A percentile compares a stretch with the other conserved stretches of the same genome.
Conservation (phyloP, 2,329 filamentous ascomycete genomes). For the Aspergillus brasiliensis region DNA sequence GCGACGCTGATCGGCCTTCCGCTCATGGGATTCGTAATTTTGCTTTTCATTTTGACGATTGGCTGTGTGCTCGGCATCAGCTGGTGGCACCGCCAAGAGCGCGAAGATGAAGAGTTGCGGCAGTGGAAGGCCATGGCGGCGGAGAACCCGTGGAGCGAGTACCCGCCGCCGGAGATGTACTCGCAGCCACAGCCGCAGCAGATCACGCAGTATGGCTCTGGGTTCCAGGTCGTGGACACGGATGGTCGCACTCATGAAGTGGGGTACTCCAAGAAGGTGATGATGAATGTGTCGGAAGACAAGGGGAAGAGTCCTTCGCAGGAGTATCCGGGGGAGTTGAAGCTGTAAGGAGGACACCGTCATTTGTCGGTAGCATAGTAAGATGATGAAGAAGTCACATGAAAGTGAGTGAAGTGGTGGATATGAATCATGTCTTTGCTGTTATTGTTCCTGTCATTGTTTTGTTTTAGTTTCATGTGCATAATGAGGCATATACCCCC, state of each 20-base stretch:
- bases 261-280: slow-evolving; percentile 11
- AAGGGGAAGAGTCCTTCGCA: slow-evolving; percentile 8
- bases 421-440: not conserved
- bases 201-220: slow-evolving; percentile 14
- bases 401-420: not conserved
- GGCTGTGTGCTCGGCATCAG: slow-evolving; percentile 49
- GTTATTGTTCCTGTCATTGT: not conserved
- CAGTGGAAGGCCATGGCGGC: slow-evolving; percentile 5
- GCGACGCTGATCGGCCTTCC: slow-evolving; percentile 47
- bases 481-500: slow-evolving; percentile 1
- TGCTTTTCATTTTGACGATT: slow-evolving; percentile 33
- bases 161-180: slow-evolving; percentile 17
- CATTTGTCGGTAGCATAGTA: not conserved
- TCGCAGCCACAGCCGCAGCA: slow-evolving; percentile 6
- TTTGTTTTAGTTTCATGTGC: not conserved
- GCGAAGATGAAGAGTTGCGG: slow-evolving; percentile 31
- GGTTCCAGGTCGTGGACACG: slow-evolving; percentile 30
- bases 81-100: slow-evolving; percentile 41
- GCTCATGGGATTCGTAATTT: slow-evolving; percentile 45
- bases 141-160: not conserved
- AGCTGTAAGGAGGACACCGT: not conserved
- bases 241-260: slow-evolving; percentile 29
- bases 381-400: not conserved
- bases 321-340: not conserved
- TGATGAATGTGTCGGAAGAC: slow-evolving; percentile 13